These are phyloP conservation scores for Kodamaea nitidulidarum DNA, from an alignment of 805 yeast genomes.

Conservation along the genomic window DNA sequence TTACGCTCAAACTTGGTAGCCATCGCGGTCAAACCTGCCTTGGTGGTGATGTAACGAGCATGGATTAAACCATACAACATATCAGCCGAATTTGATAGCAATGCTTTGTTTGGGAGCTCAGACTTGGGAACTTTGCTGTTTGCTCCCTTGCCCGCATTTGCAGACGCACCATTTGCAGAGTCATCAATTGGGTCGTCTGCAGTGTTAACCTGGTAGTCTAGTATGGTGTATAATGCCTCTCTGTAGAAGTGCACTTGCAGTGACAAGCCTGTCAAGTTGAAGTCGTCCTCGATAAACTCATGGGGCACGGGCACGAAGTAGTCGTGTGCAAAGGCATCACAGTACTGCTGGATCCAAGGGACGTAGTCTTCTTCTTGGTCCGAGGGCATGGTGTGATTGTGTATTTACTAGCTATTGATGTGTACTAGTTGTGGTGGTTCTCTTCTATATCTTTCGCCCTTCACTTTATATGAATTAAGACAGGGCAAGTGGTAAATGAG, in stretches of 20 bases:
- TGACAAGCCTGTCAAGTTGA: constrained; percentile 86
- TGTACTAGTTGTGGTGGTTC: not conserved
- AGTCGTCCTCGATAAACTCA: constrained; percentile 94
- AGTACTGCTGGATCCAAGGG: constrained; percentile 80
- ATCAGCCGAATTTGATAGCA: constrained; percentile 88
- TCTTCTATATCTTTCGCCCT: not conserved
- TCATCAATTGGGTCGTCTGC: constrained; percentile 31
- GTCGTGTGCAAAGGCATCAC: constrained; percentile 78
- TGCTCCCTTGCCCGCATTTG: constrained; percentile 11
- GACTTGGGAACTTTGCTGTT: constrained; percentile 40
- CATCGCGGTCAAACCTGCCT: constrained; percentile 85
- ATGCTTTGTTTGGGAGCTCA: constrained; percentile 63
- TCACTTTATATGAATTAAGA: too few species aligned
- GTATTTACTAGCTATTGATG: not conserved
- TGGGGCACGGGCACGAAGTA: constrained; percentile 88
- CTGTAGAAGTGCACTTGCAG: constrained; percentile 85
- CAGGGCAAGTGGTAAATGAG: too few species aligned
- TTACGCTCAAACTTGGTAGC: constrained; percentile 90
- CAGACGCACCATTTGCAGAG: constrained; percentile 8
- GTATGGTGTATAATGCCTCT: constrained; percentile 85
- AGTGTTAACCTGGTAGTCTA: constrained; percentile 69
- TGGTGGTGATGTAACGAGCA: constrained; percentile 83
- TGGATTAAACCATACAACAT: constrained; percentile 90
- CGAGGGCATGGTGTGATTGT: constrained; percentile 27
- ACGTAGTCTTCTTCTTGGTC: constrained; percentile 54